phyloP scores from a whole-genome alignment of 73 alveolate species.

The Paramecium caudatum region DNA sequence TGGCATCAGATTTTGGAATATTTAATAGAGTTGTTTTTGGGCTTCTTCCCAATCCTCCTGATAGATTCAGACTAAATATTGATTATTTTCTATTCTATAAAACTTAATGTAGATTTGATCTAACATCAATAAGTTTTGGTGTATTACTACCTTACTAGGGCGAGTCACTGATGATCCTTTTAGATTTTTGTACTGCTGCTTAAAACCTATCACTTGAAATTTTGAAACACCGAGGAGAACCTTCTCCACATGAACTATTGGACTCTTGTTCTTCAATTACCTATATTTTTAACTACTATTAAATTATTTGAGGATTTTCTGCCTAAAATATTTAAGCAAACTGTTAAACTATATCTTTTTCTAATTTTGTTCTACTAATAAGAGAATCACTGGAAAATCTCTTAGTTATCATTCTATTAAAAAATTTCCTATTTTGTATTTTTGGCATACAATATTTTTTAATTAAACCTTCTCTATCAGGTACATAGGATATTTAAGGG shows the following conservation, averaged over 20 bases:
- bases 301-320: neutral
- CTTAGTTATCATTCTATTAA: neutral
- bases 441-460: neutral
- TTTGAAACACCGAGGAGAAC: neutral
- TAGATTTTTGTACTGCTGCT: constrained; percentile 19
- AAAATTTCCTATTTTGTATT: neutral
- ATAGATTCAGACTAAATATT: neutral
- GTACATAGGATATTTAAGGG: neutral
- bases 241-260: neutral
- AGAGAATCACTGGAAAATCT: neutral
- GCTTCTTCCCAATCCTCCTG: constrained; percentile 7
- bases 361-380: neutral
- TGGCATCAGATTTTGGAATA: neutral
- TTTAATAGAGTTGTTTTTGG: neutral
- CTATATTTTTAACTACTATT: neutral
- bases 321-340: neutral
- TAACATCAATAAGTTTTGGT: neutral
- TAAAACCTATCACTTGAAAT: neutral
- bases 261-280: constrained; percentile 22
- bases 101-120: constrained; percentile 8
- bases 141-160: neutral
- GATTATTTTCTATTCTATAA: constrained; percentile 34
- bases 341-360: neutral
- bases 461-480: constrained; percentile 16
- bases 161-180: neutral